These are phyloP conservation scores for Podaxis sp. DNA, from an alignment of 768 basidiomycete species.

Conservation along the genomic window DNA sequence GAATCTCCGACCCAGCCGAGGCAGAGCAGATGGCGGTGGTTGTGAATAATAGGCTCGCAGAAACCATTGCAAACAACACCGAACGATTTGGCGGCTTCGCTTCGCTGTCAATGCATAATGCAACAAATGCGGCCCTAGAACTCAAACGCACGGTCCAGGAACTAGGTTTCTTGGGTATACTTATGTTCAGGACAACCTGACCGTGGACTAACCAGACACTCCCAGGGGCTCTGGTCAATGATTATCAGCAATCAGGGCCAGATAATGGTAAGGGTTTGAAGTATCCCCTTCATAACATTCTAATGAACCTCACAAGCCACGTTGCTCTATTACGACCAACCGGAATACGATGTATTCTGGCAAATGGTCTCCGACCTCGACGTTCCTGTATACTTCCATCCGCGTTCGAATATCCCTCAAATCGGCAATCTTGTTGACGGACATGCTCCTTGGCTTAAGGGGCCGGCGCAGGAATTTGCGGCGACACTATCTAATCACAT, in stretches of 20 bases:
- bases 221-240: slow-evolving; percentile 35
- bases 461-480: slow-evolving; percentile 30
- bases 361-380: slow-evolving; percentile 29
- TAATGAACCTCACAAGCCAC: slow-evolving; percentile 19
- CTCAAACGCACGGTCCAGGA: slow-evolving; percentile 34
- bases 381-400: slow-evolving; percentile 36
- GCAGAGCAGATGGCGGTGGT: slow-evolving; percentile 30
- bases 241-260: slow-evolving; percentile 39
- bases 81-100: slow-evolving; percentile 39
- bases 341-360: slow-evolving; percentile 34
- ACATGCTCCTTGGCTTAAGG: slow-evolving; percentile 29
- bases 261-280: slow-evolving; percentile 26
- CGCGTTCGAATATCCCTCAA: slow-evolving; percentile 24
- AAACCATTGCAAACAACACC: slow-evolving; percentile 33
- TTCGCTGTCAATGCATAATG: slow-evolving; percentile 39
- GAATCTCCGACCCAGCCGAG: slow-evolving; percentile 27
- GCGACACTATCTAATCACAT: slow-evolving; percentile 33
- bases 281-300: background rate
- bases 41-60: slow-evolving; percentile 33
- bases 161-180: slow-evolving; percentile 33
- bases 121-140: slow-evolving; percentile 34
- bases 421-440: slow-evolving; percentile 20
- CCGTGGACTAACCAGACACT: background rate
- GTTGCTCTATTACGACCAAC: slow-evolving; percentile 31
- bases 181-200: background rate